These are phyloP conservation scores for Cladosporium sp. DNA, from an alignment of 2,329 filamentous ascomycete genomes.

Conservation along the genomic window DNA sequence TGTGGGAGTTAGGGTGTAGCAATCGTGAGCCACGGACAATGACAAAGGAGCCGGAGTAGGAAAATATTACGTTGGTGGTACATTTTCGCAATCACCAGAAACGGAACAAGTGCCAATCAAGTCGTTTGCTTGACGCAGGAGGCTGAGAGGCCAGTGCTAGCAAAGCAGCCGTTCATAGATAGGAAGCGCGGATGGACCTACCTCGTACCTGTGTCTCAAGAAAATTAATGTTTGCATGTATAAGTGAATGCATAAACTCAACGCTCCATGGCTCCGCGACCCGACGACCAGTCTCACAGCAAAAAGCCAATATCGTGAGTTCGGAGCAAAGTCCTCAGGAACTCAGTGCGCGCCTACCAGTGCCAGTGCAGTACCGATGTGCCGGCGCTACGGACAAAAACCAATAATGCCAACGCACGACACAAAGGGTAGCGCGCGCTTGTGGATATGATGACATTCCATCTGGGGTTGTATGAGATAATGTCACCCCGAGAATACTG, in stretches of 20 bases:
- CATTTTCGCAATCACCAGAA: background rate
- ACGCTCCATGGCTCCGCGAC: background rate
- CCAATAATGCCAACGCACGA: slow-evolving; percentile 4
- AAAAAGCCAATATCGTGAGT: background rate
- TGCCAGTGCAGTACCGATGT: background rate
- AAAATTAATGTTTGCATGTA: slow-evolving; percentile 2
- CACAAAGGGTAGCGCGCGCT: background rate
- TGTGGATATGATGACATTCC: slow-evolving; percentile 12
- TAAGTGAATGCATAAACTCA: background rate
- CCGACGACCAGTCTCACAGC: background rate
- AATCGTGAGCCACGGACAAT: background rate
- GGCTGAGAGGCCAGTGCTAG: background rate
- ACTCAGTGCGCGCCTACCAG: background rate
- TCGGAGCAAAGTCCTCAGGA: background rate
- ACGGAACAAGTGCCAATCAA: background rate
- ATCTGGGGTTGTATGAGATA: slow-evolving; percentile 15
- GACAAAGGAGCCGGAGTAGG: background rate
- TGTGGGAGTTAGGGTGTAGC: background rate
- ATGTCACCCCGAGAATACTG: slow-evolving; percentile 7
- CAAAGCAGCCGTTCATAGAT: background rate
- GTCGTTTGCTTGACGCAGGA: background rate
- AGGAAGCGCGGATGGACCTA: background rate
- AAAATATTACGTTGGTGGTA: background rate
- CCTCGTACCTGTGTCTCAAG: background rate
- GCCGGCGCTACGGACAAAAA: slow-evolving; percentile 4